Conservation (phyloP, 2,329 filamentous ascomycete genomes). For the Clonostachys sp. region DNA sequence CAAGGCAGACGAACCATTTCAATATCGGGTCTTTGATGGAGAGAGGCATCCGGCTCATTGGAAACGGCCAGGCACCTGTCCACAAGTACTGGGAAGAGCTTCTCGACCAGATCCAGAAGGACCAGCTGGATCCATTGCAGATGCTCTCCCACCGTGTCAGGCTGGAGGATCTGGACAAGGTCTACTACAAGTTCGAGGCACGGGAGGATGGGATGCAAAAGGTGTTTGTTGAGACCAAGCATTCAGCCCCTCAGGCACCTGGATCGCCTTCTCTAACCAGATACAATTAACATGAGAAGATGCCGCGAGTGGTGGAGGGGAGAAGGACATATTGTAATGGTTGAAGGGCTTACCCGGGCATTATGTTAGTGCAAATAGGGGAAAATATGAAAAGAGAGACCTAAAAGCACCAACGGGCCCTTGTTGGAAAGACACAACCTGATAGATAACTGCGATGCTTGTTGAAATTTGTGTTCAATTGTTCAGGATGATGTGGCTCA, state of each 20-base stretch:
- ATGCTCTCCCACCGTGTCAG: slow-evolving; percentile 78
- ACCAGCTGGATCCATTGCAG: slow-evolving; percentile 68
- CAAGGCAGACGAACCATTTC: slow-evolving; percentile 66
- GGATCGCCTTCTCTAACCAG: slow-evolving; percentile 38
- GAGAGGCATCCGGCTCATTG: slow-evolving; percentile 74
- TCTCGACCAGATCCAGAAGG: slow-evolving; percentile 61
- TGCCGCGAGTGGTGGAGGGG: no score
- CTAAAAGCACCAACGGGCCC: no score
- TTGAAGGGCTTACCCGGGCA: no score
- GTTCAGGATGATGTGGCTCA: no score
- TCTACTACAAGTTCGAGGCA: slow-evolving; percentile 59
- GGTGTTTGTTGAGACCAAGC: slow-evolving; percentile 62
- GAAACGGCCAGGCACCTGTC: slow-evolving; percentile 65
- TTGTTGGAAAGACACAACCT: no score
- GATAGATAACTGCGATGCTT: no score
- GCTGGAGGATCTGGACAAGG: slow-evolving; percentile 66
- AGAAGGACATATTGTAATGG: no score
- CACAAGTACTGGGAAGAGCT: slow-evolving; percentile 81
- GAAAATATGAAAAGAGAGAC: no score
- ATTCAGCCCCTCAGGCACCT: slow-evolving; percentile 39
- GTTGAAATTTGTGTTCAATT: no score
- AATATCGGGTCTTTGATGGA: slow-evolving; percentile 84
- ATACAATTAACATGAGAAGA: slow-evolving; percentile 10
- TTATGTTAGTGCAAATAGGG: no score
- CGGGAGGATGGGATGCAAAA: slow-evolving; percentile 74